Percentiles rank a stretch among this genome's conserved stretches.
Conservation (phyloP, 768 basidiomycete genomes). For the Mycena metata region DNA sequence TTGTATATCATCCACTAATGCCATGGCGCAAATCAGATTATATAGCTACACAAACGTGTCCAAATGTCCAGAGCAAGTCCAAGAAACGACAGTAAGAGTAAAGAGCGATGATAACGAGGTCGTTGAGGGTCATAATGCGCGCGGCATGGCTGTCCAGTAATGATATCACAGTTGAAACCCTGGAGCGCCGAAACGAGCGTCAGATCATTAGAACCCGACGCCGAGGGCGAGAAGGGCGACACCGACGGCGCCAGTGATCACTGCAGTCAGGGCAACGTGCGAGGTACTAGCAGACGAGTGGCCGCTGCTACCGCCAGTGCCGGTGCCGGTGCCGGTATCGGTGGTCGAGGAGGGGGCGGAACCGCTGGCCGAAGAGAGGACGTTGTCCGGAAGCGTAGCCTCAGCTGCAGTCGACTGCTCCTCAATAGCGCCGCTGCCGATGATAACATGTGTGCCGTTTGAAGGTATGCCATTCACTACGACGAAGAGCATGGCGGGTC, state of each 20-base stretch:
- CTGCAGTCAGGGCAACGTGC: conserved; percentile 28
- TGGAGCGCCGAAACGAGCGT: conserved; percentile 26
- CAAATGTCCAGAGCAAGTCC: too few relatives aligned
- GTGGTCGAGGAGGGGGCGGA: conserved; percentile 31
- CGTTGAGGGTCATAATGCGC: too few relatives aligned
- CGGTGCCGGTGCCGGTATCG: not conserved
- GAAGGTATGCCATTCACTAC: conserved; percentile 88
- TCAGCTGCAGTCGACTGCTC: conserved; percentile 67
- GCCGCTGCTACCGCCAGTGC: too few relatives aligned
- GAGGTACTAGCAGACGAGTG: conserved; percentile 8
- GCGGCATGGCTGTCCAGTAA: too few relatives aligned
- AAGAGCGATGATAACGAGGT: too few relatives aligned
- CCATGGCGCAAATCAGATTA: too few relatives aligned
- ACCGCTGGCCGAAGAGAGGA: conserved; percentile 60
- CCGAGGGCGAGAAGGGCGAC: conserved; percentile 31
- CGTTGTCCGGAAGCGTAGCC: conserved; percentile 63
- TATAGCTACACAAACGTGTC: too few relatives aligned
- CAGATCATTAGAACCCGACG: conserved; percentile 33
- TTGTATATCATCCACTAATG: conserved; percentile 27
- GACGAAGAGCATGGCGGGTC: conserved; percentile 87
- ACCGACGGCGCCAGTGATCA: conserved; percentile 29
- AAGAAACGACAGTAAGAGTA: too few relatives aligned
- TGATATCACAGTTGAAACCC: too few relatives aligned
- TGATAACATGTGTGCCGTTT: conserved; percentile 79
- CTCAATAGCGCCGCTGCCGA: conserved; percentile 84